Evolutionary conservation across 495 filamentous ascomycete genomes (phyloP), one percentile per base, ranked within the genome.

Genomic region (Daldinia vernicosa): DNA sequence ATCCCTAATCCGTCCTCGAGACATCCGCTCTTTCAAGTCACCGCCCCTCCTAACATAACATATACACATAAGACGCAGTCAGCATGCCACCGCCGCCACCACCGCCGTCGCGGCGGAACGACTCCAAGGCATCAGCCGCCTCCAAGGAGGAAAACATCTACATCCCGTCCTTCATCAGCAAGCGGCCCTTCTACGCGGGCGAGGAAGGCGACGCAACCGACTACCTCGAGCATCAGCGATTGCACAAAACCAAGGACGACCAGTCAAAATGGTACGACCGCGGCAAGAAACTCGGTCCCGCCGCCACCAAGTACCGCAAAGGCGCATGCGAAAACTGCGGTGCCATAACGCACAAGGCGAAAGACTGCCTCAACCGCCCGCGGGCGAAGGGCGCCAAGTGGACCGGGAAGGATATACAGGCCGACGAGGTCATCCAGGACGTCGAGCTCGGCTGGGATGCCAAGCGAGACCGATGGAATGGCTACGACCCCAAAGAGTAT

Each of bases 261-360:
- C 86, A 90, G 75, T 89, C 92, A 22, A 92, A 91, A 87, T 97
- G 93, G 93, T 95, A 97, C 79, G 92, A 95, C 52, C 89, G 95
- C 37, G 92, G 93, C 68, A 91, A 90, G 79, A 90, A 92, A 75
- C 80, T 86, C 24, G 93, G 91, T 2, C 91, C 92, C 14, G 92
- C 92, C 6, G 93, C 93, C 30, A 99, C 95, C 67, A 98, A 97
- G 76, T 99, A 92, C 80, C 92, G 96, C 73, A 98, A 98, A 82
- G 95, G 95, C 73, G 93, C 95, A 45, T 99, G 95, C 81, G 93
- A 97, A 80, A 99, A 99, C 83, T 99, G 95, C 83, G 95, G 95
- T 75, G 92, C 94, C 28, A 93, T 97, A 89, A 93, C 92, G 70
- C 95, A 99, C 82, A 96, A 95, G 77, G 91, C 90, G 27, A 97